Conservation (phyloP, 176 grass and related monocot genomes). For the Oropetium thomaeum region DNA sequence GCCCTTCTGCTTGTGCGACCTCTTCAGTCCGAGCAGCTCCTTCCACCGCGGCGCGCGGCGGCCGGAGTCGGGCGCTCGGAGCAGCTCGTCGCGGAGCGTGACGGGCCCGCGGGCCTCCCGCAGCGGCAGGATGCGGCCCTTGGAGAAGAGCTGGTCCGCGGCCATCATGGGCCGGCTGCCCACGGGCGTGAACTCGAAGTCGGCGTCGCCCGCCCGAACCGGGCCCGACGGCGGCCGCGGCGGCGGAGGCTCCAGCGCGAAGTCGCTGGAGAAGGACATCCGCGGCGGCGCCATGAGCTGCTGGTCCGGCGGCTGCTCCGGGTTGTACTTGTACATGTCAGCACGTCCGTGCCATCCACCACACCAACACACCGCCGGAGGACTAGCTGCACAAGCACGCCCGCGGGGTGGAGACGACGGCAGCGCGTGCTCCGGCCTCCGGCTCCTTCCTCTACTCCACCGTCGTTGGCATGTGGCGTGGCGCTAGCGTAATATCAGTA, state of each 20-base stretch:
- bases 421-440: neutral
- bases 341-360: slow-evolving; percentile 1
- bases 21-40: slow-evolving; percentile 63
- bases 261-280: slow-evolving; percentile 92
- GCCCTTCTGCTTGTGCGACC: slow-evolving; percentile 27
- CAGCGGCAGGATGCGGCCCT: slow-evolving; percentile 72
- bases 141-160: slow-evolving; percentile 84
- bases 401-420: neutral
- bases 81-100: slow-evolving; percentile 65
- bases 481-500: neutral
- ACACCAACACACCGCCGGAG: no score
- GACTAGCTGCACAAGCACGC: no score
- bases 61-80: slow-evolving; percentile 19
- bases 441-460: neutral
- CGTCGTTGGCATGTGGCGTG: neutral
- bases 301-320: slow-evolving; percentile 38
- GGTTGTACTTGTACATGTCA: slow-evolving; percentile 90
- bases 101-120: slow-evolving; percentile 28
- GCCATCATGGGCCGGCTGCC: slow-evolving; percentile 77
- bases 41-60: slow-evolving; percentile 45
- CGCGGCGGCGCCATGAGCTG: slow-evolving; percentile 42
- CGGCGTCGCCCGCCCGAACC: slow-evolving; percentile 24
- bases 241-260: slow-evolving; percentile 57
- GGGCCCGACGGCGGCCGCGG: neutral
- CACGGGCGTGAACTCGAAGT: slow-evolving; percentile 86